These are phyloP conservation scores for Sequoia sempervirens DNA, from an alignment of 75 land plant species.

Conservation along the genomic window DNA sequence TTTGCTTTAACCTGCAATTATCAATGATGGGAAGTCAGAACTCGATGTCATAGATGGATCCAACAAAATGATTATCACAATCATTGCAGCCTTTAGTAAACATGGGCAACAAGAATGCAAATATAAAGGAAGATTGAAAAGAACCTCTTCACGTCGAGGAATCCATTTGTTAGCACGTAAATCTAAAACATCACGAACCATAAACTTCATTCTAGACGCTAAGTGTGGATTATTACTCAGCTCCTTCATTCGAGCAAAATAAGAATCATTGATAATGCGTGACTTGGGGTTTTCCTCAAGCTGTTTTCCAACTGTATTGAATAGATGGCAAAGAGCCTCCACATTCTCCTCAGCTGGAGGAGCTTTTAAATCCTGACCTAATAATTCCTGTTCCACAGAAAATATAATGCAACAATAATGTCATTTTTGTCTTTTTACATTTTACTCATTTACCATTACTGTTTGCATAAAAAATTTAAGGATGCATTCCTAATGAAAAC, in stretches of 20 bases:
- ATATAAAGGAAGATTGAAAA: background rate
- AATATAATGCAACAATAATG: background rate
- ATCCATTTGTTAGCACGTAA: slow-evolving; percentile 83
- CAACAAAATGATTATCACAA: background rate
- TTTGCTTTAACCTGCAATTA: slow-evolving; percentile 76
- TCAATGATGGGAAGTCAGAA: background rate
- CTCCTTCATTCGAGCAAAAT: slow-evolving; percentile 67
- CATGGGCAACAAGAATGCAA: background rate
- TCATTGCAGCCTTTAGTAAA: background rate
- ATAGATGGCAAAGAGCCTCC: slow-evolving; percentile 90
- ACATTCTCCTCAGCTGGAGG: slow-evolving; percentile 92
- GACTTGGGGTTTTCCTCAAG: slow-evolving; percentile 75
- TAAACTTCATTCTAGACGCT: slow-evolving; percentile 63
- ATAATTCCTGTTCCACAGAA: slow-evolving; percentile 37
- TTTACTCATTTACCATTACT: background rate
- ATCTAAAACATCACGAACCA: slow-evolving; percentile 82
- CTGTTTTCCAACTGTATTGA: slow-evolving; percentile 83
- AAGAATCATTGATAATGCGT: slow-evolving; percentile 45
- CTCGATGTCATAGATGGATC: background rate
- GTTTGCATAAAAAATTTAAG: background rate
- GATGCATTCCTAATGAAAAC: background rate
- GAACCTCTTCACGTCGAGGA: slow-evolving; percentile 88
- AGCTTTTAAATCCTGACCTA: slow-evolving; percentile 57
- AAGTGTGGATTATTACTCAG: slow-evolving; percentile 51
- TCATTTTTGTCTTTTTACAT: background rate